Evolutionary conservation across 768 basidiomycete genomes (phyloP), one percentile per base, ranked within the genome.

Genomic region (Agaricus blazei): DNA sequence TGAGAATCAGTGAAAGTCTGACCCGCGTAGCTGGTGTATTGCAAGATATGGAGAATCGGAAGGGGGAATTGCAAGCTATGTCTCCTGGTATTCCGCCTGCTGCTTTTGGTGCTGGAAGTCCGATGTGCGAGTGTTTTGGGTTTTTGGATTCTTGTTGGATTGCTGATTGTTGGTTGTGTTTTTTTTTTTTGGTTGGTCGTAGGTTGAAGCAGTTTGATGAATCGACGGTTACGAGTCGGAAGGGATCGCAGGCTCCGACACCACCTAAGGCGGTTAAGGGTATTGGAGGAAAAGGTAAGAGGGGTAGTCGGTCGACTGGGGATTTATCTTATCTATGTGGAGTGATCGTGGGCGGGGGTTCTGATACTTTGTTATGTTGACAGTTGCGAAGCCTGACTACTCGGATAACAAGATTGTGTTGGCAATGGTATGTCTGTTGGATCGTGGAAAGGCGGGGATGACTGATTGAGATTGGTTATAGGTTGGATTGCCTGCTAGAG

Each of bases 341-440:
- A 54, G 27, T 54, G 29, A 56, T 42, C 51, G 12, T 40, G 24
- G 19, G 48, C 41, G 58, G 38, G 52, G 40, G 34, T 24, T 37
- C 54, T 51, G 12, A 40, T 60, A 8, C 46, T 26, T 37, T 54
- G 41, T 52, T 49, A 31, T 41, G 11, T 46, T 38, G 45, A 44
- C 60, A 94, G 92, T 96, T 46, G 88, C 90, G 52, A 98, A 96
- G 69, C 97, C 97, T 4, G 97, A 99, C 65, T 98, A 98, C 64
- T 97, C 94, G 3, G 95, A 98, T 66, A 92, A 93, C 37, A 99
- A 98, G 81, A 97, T 99, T 60, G 93, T 99, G 6, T 82, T 98
- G 9, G 96, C 96, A 2, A 98, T 98, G 92, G 96, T 93, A 51
- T 48, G 72, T 56, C 6, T 12, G 7, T 0, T 42, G 12, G 29